Evolutionary conservation across 768 basidiomycete genomes (phyloP), one percentile per base, ranked within the genome.

Genomic region (Termitomyces sp.): DNA sequence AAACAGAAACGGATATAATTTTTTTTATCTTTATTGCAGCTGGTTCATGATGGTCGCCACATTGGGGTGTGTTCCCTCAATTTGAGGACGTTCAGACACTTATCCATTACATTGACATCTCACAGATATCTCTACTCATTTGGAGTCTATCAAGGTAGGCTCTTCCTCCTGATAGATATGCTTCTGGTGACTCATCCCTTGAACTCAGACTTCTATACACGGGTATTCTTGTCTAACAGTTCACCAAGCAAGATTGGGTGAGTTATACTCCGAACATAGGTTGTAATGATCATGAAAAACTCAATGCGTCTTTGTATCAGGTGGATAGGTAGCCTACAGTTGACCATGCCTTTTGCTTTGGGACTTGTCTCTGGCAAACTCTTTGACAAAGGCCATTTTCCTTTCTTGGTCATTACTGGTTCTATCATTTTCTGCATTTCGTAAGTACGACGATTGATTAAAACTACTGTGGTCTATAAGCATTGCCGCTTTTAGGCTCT

Each of bases 281-380:
- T 2, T 23, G 23, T 23, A 23, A 23, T 23, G 23, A 23, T 23
- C 23, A 23, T 23, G n/a, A 23, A 23, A 23, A 23, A 23, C 2
- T 23, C 2, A 23, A 23, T 23, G 23, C 2, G 23, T 23, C 7
- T 8, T 15, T 3, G 19, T 11, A 14, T 48, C 50, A 66, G 65
- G 31, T 66, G 64, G 66, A 65, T 67, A 33, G 66, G 64, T 5
- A 62, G 64, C 30, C 60, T 65, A 5, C 63, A 65, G 45, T 56
- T 66, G n/a, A 58, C 61, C 38, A 62, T 65, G 64, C 61, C 64
- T 26, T 64, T 64, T 33, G 41, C 54, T 3, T 31, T 60, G 14
- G 65, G 65, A 1, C 19, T 63, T 15, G 41, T 63, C 10, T 60
- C 60, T 4, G 63, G 65, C 11, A 62, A 62, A 45, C 56, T 64